Base-by-base conservation (phyloP, 106 monocot genomes). In the Dendrobium officinale region DNA sequence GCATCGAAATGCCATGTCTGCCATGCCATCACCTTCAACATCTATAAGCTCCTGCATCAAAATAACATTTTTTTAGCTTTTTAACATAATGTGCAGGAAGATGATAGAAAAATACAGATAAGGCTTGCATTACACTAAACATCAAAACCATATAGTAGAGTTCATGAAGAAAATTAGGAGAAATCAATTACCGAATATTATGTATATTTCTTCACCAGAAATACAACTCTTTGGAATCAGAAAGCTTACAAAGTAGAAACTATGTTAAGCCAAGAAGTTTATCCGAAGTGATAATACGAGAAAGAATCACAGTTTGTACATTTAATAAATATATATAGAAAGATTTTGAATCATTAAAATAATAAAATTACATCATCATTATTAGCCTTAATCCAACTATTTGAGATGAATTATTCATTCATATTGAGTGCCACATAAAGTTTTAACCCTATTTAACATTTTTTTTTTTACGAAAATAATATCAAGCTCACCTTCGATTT, bases 11-110 rank as follows among this genome's bases (percentile, higher is more conserved):
- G 98, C 94, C 98, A 98, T 98, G 81, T 95, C 98, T 73, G 98
- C 98, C 92, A 98, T 89, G 61, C 98, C 98, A 91, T 98, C 98
- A 77, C 98, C 95, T 86, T 98, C 98, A 85, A 98, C 92, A 87
- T 98, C 98, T 77, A 98, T 95, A 55, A 98, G 92, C 85, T 98
- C 98, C 98, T 98, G 89, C 33, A 74, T 74, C 19, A 74, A 44
- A 44, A 42, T 13, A 44, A 72, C 6, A 74, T 19, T 19, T 74
- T 43, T 33, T 70, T 40, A 61, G 61, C 5, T 22, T 22, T 70
- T 3, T 37, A 0, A 70, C 33, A 29, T 70, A 10, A 61, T 61
- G 61, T 16, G 15, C 37, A n/a, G 24, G 13, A 31, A 70, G 37
- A 16, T 66, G 22, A 27, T 26, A 67, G 27, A 26, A 67, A 26